Evolutionary conservation across 352 stramenopile species (phyloP).

Genomic region (Stramenopiles sp.): DNA sequence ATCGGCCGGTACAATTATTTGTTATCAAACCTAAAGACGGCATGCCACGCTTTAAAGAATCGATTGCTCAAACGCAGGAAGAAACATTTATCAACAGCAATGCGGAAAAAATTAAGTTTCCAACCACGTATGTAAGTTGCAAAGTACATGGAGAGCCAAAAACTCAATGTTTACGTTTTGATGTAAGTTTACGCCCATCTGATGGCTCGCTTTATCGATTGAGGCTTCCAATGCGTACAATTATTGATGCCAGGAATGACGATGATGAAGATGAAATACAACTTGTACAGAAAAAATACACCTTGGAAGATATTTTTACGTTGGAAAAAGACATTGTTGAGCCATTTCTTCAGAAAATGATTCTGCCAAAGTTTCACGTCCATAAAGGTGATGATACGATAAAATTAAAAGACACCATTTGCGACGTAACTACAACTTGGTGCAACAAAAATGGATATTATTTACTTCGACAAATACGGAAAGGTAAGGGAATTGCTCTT

Average conservation of each 20-base stretch:
- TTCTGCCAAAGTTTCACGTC: background rate
- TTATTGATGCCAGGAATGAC: background rate
- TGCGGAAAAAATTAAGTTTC: background rate
- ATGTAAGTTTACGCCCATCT: background rate
- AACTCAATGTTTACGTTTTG: background rate
- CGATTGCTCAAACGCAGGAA: background rate
- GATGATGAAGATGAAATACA: too few species aligned
- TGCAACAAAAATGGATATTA: background rate
- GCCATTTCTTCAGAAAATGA: background rate
- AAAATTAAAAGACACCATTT: background rate
- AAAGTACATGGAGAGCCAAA: background rate
- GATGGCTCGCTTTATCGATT: background rate
- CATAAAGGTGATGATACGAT: background rate
- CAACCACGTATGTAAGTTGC: background rate
- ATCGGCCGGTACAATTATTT: background rate
- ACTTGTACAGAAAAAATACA: background rate
- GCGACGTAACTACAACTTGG: background rate
- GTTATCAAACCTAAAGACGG: background rate
- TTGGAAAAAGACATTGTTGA: background rate
- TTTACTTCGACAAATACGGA: background rate
- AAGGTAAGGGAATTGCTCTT: background rate
- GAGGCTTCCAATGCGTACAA: background rate
- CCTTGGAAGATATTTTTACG: background rate
- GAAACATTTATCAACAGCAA: background rate
- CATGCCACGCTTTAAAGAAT: background rate